phyloP scores from a whole-genome alignment of 139 green algal species.

The Chlamydomonas eustigma region DNA sequence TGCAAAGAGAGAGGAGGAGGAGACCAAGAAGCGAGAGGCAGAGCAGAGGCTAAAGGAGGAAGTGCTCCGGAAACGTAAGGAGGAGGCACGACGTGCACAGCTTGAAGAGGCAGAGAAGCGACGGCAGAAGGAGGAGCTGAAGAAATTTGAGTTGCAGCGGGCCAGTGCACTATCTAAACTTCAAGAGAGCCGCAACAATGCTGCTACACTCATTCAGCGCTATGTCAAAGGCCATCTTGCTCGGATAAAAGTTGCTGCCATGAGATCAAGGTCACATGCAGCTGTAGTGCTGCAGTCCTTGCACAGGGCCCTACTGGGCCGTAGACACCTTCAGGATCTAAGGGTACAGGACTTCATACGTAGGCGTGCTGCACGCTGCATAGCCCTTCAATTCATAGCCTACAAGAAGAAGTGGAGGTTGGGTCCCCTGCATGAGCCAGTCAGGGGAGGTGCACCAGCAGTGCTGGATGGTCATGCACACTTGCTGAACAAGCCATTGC shows the following conservation, averaged over 20 bases:
- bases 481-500: slow-evolving; percentile 17
- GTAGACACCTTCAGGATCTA: not conserved
- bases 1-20: no score
- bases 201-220: not conserved
- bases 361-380: not conserved
- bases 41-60: not conserved
- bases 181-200: not conserved
- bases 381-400: not conserved
- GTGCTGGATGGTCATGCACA: not conserved
- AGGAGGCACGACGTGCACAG: not conserved
- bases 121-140: not conserved
- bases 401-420: slow-evolving; percentile 4
- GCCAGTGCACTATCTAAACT: not conserved
- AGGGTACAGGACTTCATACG: slow-evolving; percentile 10
- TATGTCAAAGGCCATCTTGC: not conserved
- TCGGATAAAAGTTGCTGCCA: not conserved
- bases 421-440: slow-evolving; percentile 18
- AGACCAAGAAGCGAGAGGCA: not conserved
- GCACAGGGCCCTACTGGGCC: not conserved
- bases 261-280: not conserved
- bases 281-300: not conserved
- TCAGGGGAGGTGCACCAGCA: not conserved
- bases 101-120: not conserved
- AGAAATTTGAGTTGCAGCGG: not conserved
- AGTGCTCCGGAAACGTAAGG: not conserved